phyloP scores from a whole-genome alignment of 306 rosid species.

The Purshia tridentata region DNA sequence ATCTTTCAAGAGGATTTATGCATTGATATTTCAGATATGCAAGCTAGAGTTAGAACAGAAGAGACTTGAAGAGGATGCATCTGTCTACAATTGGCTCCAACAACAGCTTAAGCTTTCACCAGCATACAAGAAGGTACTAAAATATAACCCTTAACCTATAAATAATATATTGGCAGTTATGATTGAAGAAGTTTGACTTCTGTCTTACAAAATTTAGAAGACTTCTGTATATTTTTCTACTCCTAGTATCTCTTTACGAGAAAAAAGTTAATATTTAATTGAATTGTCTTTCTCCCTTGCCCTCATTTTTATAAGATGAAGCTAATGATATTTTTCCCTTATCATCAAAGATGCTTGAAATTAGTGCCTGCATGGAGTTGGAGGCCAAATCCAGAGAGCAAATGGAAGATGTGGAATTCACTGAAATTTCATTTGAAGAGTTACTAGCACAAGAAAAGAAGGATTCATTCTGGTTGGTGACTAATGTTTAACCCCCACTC shows the following conservation, averaged over 20 bases:
- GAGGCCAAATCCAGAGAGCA: conserved; percentile 48
- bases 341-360: conserved; percentile 60
- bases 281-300: background rate
- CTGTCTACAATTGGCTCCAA: conserved; percentile 85
- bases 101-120: conserved; percentile 92
- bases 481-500: background rate
- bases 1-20: conserved; percentile 21
- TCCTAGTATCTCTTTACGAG: background rate
- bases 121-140: conserved; percentile 77
- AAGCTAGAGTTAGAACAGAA: conserved; percentile 82
- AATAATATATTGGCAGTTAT: background rate
- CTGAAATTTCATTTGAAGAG: conserved; percentile 78
- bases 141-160: background rate
- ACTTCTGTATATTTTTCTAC: background rate
- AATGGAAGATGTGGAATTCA: conserved; percentile 48
- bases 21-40: conserved; percentile 57
- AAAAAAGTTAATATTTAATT: background rate
- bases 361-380: conserved; percentile 56
- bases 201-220: background rate
- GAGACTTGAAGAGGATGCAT: conserved; percentile 86
- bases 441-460: conserved; percentile 84
- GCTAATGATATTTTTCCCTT: conserved; percentile 15
- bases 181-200: background rate
- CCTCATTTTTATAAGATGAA: conserved; percentile 11
- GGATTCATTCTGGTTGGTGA: conserved; percentile 86